Conservation (phyloP, 192 early-diverging fungal species). For the Gamsiella multidivaricata region DNA sequence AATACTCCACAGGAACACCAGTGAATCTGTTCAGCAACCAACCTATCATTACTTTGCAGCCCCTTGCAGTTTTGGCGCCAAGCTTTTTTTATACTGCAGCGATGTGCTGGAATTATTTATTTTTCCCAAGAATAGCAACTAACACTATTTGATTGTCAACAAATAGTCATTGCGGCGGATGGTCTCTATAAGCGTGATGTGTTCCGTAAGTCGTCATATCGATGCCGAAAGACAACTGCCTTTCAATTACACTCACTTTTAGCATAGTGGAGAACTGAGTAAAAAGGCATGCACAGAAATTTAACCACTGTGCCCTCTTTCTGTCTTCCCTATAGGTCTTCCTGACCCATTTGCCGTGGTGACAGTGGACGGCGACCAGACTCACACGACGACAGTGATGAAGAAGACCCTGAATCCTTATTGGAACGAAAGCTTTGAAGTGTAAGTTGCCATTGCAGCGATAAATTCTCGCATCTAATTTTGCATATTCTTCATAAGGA, state of each 20-base stretch:
- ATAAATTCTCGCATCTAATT: not conserved
- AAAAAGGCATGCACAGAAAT: not conserved
- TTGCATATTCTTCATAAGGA: not conserved
- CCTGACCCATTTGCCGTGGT: slow-evolving; percentile 98
- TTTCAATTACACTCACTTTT: too few relatives aligned
- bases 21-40: not conserved
- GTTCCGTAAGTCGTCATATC: slow-evolving; percentile 69
- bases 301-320: not conserved
- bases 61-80: not conserved
- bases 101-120: not conserved
- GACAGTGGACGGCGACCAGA: slow-evolving; percentile 96
- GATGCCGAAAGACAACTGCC: too few relatives aligned
- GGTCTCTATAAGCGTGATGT: slow-evolving; percentile 92
- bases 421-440: slow-evolving; percentile 92
- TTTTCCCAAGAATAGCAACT: not conserved
- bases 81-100: not conserved
- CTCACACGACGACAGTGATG: slow-evolving; percentile 87
- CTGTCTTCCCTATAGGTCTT: slow-evolving; percentile 57
- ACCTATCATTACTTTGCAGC: not conserved
- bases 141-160: not conserved
- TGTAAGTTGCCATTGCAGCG: too few relatives aligned
- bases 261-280: too few relatives aligned
- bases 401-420: slow-evolving; percentile 94
- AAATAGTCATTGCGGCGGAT: slow-evolving; percentile 88
- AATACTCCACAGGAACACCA: not conserved